phyloP scores from a whole-genome alignment of 2,329 filamentous ascomycete genomes.

The Penicillium thymicola region DNA sequence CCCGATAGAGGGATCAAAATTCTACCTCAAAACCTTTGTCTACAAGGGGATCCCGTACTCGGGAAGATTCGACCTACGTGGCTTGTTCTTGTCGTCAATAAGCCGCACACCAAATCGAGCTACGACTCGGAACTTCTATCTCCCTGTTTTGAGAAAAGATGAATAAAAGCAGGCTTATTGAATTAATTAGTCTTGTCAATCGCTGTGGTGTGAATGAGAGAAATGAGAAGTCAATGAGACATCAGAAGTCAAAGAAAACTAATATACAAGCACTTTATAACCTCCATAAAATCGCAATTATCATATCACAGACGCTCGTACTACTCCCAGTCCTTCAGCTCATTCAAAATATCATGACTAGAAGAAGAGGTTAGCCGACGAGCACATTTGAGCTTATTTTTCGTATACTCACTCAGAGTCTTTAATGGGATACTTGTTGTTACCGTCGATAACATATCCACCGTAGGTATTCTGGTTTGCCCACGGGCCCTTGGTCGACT shows the following conservation, averaged over 20 bases:
- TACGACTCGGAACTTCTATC: too few species aligned
- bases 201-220: too few species aligned
- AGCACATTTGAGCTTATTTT: neutral
- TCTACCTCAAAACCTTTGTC: too few species aligned
- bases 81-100: too few species aligned
- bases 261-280: conserved; percentile 17
- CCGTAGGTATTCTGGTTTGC: conserved; percentile 11
- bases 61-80: too few species aligned
- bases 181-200: neutral
- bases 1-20: too few species aligned
- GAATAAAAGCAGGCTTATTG: too few species aligned
- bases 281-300: neutral
- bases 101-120: too few species aligned
- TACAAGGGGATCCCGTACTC: too few species aligned
- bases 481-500: conserved; percentile 9
- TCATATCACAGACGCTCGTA: conserved; percentile 4
- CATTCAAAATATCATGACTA: conserved; percentile 13
- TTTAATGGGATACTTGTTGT: neutral
- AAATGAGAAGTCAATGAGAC: too few species aligned
- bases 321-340: conserved; percentile 16
- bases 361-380: neutral
- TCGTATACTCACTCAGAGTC: conserved; percentile 11
- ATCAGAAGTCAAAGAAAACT: neutral
- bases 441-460: conserved; percentile 7
- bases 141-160: too few species aligned